Evolutionary conservation across 2,329 filamentous ascomycete species (phyloP).

Genomic region (Alternaria burnsii): DNA sequence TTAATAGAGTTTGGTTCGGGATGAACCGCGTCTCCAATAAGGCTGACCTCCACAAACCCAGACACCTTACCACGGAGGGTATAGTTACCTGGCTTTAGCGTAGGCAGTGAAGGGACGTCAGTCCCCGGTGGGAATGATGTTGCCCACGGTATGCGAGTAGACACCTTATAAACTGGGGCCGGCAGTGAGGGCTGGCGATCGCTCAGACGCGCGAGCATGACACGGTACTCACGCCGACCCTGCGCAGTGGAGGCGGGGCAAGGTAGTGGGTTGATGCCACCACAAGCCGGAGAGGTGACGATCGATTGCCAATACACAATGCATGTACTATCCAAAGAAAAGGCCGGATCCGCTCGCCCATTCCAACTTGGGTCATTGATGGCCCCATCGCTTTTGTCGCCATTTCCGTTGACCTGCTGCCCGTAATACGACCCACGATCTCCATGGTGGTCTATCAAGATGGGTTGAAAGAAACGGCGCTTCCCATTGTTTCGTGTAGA

Average conservation of each 20-base stretch:
- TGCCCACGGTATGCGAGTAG: conserved; percentile 49
- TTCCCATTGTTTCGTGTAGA: conserved; percentile 58
- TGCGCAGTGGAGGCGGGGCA: conserved; percentile 54
- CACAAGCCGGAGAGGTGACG: conserved; percentile 53
- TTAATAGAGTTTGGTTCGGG: conserved; percentile 13
- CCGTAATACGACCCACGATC: conserved; percentile 58
- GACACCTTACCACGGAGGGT: conserved; percentile 19
- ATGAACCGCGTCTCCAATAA: conserved; percentile 1
- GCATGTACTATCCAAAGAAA: conserved; percentile 53
- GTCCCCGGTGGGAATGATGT: conserved; percentile 39
- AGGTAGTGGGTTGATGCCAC: conserved; percentile 54
- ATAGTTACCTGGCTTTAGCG: conserved; percentile 15
- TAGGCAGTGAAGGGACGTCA: neutral
- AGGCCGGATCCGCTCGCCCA: conserved; percentile 56
- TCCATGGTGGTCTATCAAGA: conserved; percentile 55
- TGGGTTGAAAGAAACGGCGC: conserved; percentile 59
- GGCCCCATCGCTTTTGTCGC: conserved; percentile 12
- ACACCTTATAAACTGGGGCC: conserved; percentile 31
- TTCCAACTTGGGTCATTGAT: conserved; percentile 61
- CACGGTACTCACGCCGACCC: conserved; percentile 50
- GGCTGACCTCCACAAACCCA: conserved; percentile 27
- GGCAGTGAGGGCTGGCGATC: conserved; percentile 39
- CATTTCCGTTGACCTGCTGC: conserved; percentile 52
- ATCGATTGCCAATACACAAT: conserved; percentile 57
- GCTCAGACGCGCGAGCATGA: conserved; percentile 55